These are phyloP conservation scores for Lodderomyces parapsilosis DNA, from an alignment of 1,139 yeast species.

Conservation along the genomic window DNA sequence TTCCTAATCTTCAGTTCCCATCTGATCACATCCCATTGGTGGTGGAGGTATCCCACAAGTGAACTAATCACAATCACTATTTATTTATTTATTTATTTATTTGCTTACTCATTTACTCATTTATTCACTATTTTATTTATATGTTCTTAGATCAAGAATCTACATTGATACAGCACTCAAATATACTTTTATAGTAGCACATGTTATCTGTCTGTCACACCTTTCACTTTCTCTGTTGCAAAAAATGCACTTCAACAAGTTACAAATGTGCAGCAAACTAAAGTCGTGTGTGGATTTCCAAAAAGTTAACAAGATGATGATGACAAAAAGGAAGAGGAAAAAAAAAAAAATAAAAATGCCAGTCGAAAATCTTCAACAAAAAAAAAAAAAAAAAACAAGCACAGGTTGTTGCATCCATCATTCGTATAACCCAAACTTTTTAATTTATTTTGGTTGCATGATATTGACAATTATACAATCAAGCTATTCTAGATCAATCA, in stretches of 20 bases:
- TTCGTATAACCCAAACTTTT: not conserved
- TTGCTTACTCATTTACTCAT: no score
- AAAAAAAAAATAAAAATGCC: not conserved
- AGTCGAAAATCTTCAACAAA: not conserved
- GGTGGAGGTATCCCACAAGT: conserved; percentile 9
- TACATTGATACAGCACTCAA: no score
- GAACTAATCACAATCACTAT: not conserved
- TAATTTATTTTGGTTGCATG: conserved; percentile 1
- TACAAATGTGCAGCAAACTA: not conserved
- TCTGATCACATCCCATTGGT: conserved; percentile 44
- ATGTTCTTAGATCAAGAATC: no score
- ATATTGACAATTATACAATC: not conserved
- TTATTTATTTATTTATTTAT: no score
- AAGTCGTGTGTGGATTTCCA: not conserved
- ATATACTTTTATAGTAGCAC: no score
- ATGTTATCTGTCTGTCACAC: no score
- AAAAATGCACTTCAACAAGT: no score
- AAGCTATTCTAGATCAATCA: not conserved
- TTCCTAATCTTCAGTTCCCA: conserved; percentile 43
- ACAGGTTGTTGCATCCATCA: not conserved
- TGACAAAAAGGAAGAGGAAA: not conserved
- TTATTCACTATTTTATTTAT: no score
- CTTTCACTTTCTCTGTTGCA: no score
- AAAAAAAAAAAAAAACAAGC: not conserved
- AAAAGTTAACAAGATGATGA: not conserved